Evolutionary conservation across 495 filamentous ascomycete genomes (phyloP).

Genomic region (Aspergillus kassunensis): DNA sequence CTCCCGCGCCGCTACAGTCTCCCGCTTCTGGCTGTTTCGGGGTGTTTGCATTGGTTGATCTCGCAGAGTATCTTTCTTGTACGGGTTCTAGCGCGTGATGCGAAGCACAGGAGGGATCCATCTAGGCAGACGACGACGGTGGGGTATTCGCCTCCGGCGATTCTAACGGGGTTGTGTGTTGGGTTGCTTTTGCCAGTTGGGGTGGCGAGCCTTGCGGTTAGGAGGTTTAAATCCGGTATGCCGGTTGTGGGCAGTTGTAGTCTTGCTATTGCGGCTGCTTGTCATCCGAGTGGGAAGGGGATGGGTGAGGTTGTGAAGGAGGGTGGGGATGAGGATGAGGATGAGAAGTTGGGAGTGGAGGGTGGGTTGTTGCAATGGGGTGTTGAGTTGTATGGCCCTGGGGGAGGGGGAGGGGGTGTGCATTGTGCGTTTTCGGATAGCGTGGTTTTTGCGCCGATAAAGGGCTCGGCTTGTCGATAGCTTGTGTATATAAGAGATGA

Average conservation of each 20-base stretch:
- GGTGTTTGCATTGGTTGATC: conserved; percentile 37
- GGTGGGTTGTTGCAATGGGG: conserved; percentile 1
- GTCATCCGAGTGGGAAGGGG: conserved; percentile 24
- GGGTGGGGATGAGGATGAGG: background rate
- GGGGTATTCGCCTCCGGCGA: conserved; percentile 30
- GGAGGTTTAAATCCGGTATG: conserved; percentile 28
- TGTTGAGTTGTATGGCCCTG: background rate
- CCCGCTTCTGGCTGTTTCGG: conserved; percentile 25
- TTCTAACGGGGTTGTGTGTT: conserved; percentile 26
- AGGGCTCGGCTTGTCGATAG: background rate
- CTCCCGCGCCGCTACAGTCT: conserved; percentile 38
- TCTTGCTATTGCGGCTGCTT: conserved; percentile 46
- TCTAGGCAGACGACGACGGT: conserved; percentile 15
- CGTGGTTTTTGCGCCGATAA: background rate
- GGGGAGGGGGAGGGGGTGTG: background rate
- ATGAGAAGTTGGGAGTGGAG: background rate
- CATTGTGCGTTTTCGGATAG: conserved; percentile 3
- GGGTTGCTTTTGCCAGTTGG: conserved; percentile 17
- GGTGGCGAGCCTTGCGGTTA: conserved; percentile 11
- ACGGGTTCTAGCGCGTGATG: conserved; percentile 16
- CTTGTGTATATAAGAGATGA: background rate
- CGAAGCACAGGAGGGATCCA: background rate
- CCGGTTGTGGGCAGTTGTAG: conserved; percentile 40
- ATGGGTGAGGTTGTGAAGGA: background rate
- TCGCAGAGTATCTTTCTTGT: conserved; percentile 40